Conservation (phyloP, 768 basidiomycete species). For the Lentinula boryana region DNA sequence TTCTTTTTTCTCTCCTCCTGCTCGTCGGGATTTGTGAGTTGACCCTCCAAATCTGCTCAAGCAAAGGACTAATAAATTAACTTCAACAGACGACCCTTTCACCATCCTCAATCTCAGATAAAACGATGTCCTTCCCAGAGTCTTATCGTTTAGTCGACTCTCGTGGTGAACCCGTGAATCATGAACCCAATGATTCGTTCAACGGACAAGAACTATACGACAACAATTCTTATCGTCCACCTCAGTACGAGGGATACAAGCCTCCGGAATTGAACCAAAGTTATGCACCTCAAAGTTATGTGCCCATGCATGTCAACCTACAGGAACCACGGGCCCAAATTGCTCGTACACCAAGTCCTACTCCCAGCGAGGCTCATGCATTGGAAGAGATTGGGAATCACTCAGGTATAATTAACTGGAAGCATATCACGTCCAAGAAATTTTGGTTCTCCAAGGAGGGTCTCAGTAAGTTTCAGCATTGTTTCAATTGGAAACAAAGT, state of each 20-base stretch:
- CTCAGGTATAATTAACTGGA: not conserved
- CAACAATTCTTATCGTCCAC: not conserved
- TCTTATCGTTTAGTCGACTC: not conserved
- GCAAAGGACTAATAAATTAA: not conserved
- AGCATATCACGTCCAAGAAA: not conserved
- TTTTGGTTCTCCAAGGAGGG: not conserved
- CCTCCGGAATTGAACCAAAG: not conserved
- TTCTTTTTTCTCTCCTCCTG: not conserved
- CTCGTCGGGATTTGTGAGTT: not conserved
- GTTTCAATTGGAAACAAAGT: not conserved
- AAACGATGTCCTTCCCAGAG: not conserved
- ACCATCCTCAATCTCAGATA: not conserved
- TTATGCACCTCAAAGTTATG: not conserved
- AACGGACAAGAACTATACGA: not conserved
- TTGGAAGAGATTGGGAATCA: constrained; percentile 11
- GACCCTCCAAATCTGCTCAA: not conserved
- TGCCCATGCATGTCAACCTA: not conserved
- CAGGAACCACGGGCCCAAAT: not conserved
- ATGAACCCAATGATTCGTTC: not conserved
- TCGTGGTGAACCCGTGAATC: not conserved
- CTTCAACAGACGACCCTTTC: not conserved
- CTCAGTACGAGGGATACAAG: not conserved
- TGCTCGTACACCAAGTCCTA: constrained; percentile 29
- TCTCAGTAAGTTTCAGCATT: not conserved
- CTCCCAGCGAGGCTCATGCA: constrained; percentile 24